Base-by-base conservation (phyloP, 2,329 filamentous ascomycete species). In the Botrytis squamosa region DNA sequence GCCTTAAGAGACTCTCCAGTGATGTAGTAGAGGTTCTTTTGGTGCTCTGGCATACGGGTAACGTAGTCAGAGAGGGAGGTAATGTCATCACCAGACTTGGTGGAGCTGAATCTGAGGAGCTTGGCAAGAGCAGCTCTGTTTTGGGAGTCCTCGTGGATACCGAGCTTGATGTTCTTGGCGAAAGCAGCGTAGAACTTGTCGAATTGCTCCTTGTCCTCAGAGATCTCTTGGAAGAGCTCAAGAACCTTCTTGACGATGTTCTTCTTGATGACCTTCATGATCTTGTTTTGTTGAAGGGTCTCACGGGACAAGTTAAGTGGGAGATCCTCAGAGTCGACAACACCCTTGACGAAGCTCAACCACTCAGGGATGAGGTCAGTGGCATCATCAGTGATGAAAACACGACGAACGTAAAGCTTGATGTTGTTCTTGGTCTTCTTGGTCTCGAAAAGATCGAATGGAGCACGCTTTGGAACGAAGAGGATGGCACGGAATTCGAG, bases 371-470 rank as follows among this genome's bases (percentile, higher is more conserved):
- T 97, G 86, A 99, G 92, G 84, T 99, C 96, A 81, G 96, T 98
- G 81, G 96, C 96, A 85, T 99, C 96, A 80, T 99, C 96, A 76
- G 96, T 99, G 89, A 99, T 99, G 93, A 99, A 99, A 86, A 99
- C 96, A 85, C 96, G 96, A 85, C 96, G 95, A 83, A 99, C 96
- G 88, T 99, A 99, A 81, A 99, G 92, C 92, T 99, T 99, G 91
- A 99, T 98, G 93, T 99, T 99, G 93, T 98, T 99, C 94, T 99
- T 99, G 84, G 95, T 98, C 93, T 98, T 97, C 94, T 99, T 99
- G 84, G 95, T 98, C 93, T 99, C 96, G 85, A 99, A 99, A 77
- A 99, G 93, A 83, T 99, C 96, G 85, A 99, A 99, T 81, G 96
- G 96, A 85, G 96, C 96, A 82, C 96, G 95, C 93, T 99, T 98